Evolutionary conservation across 2,329 filamentous ascomycete species (phyloP).

Genomic region (Fusarium piperis): DNA sequence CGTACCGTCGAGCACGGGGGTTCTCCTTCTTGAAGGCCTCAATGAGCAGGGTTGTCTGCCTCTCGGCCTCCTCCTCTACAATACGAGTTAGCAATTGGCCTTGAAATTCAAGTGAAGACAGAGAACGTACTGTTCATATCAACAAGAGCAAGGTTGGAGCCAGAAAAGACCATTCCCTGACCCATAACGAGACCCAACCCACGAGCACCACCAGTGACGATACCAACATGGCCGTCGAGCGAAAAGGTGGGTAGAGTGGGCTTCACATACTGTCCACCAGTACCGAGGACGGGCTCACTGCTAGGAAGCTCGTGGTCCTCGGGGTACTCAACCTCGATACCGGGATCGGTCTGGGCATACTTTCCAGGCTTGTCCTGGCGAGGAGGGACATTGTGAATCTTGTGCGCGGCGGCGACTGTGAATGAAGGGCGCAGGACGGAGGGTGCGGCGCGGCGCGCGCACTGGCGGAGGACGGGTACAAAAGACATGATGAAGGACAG

Average conservation of each 20-base stretch:
- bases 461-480: slow-evolving; percentile 43
- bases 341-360: slow-evolving; percentile 83
- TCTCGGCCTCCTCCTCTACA: slow-evolving; percentile 82
- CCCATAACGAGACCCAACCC: slow-evolving; percentile 93
- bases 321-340: slow-evolving; percentile 81
- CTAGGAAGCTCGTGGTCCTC: slow-evolving; percentile 77
- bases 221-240: slow-evolving; percentile 81
- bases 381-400: slow-evolving; percentile 46
- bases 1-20: slow-evolving; percentile 74
- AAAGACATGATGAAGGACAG: slow-evolving; percentile 28
- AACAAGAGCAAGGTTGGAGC: slow-evolving; percentile 89
- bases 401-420: slow-evolving; percentile 38
- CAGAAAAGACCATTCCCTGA: slow-evolving; percentile 88
- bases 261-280: slow-evolving; percentile 84
- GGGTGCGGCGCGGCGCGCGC: slow-evolving; percentile 39
- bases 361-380: slow-evolving; percentile 64
- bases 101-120: neutral
- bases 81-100: slow-evolving; percentile 20
- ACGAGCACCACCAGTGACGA: slow-evolving; percentile 91
- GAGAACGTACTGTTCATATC: slow-evolving; percentile 83
- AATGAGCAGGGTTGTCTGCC: slow-evolving; percentile 78
- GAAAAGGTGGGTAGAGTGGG: slow-evolving; percentile 88
- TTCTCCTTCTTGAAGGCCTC: slow-evolving; percentile 83
- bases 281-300: slow-evolving; percentile 75
- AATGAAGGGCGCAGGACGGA: slow-evolving; percentile 36